Evolutionary conservation across 2,329 filamentous ascomycete genomes (phyloP).

Genomic region (Fusarium papillatum): DNA sequence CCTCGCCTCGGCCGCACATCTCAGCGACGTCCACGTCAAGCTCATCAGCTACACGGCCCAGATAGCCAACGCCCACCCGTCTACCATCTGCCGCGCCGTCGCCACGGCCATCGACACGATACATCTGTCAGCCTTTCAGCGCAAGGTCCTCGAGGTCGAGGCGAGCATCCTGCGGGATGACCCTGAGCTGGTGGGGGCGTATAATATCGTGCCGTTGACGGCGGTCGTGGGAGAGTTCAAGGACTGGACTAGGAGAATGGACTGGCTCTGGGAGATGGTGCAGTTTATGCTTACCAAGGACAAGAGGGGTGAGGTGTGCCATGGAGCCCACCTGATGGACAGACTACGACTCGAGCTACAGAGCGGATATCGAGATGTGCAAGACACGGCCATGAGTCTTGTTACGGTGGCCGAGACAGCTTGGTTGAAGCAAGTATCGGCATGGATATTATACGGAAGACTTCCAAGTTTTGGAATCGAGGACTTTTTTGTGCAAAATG

Average conservation of each 20-base stretch:
- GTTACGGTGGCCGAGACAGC: constrained; percentile 86
- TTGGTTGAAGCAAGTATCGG: constrained; percentile 91
- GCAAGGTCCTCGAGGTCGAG: constrained; percentile 89
- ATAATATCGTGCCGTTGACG: constrained; percentile 93
- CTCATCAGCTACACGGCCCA: constrained; percentile 76
- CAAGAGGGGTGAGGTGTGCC: constrained; percentile 59
- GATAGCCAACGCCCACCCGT: constrained; percentile 80
- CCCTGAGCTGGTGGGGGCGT: constrained; percentile 86
- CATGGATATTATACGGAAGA: constrained; percentile 92
- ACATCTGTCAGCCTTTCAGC: constrained; percentile 86
- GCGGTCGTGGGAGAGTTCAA: constrained; percentile 87
- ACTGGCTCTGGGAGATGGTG: constrained; percentile 85
- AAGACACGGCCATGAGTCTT: constrained; percentile 80
- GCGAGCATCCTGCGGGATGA: constrained; percentile 81
- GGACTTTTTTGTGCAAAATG: constrained; percentile 87
- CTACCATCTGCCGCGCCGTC: constrained; percentile 88
- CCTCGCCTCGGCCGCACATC: constrained; percentile 79
- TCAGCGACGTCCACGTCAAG: constrained; percentile 83
- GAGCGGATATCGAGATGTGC: constrained; percentile 91
- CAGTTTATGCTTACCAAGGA: constrained; percentile 72
- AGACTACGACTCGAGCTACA: constrained; percentile 81
- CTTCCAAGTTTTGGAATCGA: constrained; percentile 81
- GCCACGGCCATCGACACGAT: constrained; percentile 81
- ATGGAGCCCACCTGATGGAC: constrained; percentile 83
- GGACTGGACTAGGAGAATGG: constrained; percentile 86